Evolutionary conservation across 2,329 filamentous ascomycete species (phyloP).

Genomic region (Monosporascus sp.): DNA sequence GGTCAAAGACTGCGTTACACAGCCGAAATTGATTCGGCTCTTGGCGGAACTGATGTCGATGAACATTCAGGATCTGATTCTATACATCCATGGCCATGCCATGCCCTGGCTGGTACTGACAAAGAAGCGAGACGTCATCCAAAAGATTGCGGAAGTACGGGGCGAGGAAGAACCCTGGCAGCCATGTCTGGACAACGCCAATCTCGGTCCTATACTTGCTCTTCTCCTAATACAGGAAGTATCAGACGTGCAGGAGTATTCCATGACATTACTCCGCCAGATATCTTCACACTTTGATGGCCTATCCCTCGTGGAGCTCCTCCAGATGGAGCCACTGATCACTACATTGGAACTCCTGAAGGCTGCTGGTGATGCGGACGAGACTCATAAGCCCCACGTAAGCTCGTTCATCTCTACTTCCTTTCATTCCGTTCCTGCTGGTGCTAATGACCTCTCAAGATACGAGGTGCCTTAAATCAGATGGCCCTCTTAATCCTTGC

Average conservation of each 20-base stretch:
- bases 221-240: constrained; percentile 54
- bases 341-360: constrained; percentile 81
- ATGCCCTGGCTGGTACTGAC: constrained; percentile 81
- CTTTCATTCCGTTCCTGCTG: background rate
- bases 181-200: constrained; percentile 49
- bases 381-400: constrained; percentile 52
- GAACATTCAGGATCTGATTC: constrained; percentile 66
- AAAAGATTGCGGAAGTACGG: constrained; percentile 73
- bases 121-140: constrained; percentile 71
- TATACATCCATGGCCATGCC: constrained; percentile 72
- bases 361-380: constrained; percentile 63
- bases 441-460: constrained; percentile 32
- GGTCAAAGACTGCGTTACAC: constrained; percentile 72
- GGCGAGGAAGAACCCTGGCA: constrained; percentile 59
- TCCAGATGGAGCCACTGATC: constrained; percentile 68
- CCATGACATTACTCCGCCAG: constrained; percentile 62
- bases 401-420: constrained; percentile 19
- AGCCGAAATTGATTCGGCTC: constrained; percentile 75
- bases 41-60: constrained; percentile 78
- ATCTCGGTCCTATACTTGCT: constrained; percentile 53
- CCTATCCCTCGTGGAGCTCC: constrained; percentile 59
- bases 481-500: constrained; percentile 38
- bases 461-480: constrained; percentile 40
- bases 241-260: constrained; percentile 54
- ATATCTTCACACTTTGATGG: constrained; percentile 66